A percentile compares a stretch with the other conserved stretches of the same genome.
These are phyloP conservation scores for Eucalyptus erythrocorys DNA, from an alignment of 345 rosid species.

Conservation along the genomic window DNA sequence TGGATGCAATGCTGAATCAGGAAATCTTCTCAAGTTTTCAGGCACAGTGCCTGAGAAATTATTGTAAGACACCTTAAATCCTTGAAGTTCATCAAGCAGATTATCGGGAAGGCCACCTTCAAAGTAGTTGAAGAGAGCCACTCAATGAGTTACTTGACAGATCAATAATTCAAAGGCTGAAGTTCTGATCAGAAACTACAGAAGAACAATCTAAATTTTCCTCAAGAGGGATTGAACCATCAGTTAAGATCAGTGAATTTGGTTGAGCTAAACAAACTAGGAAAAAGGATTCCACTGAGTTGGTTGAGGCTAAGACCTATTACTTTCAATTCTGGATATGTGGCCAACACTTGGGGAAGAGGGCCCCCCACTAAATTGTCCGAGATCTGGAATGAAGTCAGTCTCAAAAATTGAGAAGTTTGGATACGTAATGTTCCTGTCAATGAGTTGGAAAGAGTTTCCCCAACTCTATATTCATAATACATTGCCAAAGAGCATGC, in stretches of 20 bases:
- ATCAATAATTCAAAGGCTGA: slow-evolving; percentile 50
- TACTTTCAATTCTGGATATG: slow-evolving; percentile 48
- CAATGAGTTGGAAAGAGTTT: no score
- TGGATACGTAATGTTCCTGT: slow-evolving; percentile 48
- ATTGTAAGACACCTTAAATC: no score
- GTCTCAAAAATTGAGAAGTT: slow-evolving; percentile 69
- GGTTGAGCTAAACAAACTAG: slow-evolving; percentile 44
- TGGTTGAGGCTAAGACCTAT: slow-evolving; percentile 66
- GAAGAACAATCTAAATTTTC: slow-evolving; percentile 12
- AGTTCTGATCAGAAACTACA: slow-evolving; percentile 11
- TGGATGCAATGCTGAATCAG: slow-evolving; percentile 72
- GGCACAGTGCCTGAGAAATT: no score
- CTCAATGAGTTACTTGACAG: slow-evolving; percentile 55
- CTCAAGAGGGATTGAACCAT: slow-evolving; percentile 50
- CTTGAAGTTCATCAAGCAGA: no score
- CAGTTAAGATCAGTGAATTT: slow-evolving; percentile 47
- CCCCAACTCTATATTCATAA: no score
- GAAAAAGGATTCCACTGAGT: slow-evolving; percentile 41
- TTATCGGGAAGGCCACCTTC: no score
- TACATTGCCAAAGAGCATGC: no score
- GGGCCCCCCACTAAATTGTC: slow-evolving; percentile 56
- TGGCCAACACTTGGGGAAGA: slow-evolving; percentile 45
- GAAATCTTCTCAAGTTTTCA: background rate
- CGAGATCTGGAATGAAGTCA: slow-evolving; percentile 43
- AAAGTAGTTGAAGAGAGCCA: slow-evolving; percentile 14